Base-by-base conservation (phyloP, 306 rosid species). In the Lupinus albus region DNA sequence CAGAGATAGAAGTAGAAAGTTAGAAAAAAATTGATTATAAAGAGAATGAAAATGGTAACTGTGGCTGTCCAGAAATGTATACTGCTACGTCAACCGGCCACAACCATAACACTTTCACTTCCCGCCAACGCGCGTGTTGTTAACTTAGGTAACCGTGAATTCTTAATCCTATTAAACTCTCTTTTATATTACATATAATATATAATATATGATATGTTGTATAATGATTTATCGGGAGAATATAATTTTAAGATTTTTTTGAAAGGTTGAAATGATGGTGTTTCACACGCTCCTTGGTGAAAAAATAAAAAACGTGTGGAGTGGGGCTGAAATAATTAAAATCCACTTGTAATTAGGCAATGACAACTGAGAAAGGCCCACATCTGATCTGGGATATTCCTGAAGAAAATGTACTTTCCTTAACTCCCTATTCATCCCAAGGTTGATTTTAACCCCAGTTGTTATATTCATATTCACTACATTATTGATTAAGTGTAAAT, bases 51-150 rank as follows among this genome's bases (percentile, higher is more conserved):
- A 2, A 25, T 25, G 30, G 30, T 63, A 53, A 5, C 39, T 35
- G 48, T 7, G 67, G 46, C 41, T 36, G 35, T 41, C 30, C 44
- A 11, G 42, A 32, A 46, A 72, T 48, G 83, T 36, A 2, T 72
- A 74, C 74, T 80, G 76, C 38, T 79, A 38, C 71, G 83, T 80
- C 84, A 80, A 71, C 87, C 57, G n/a, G 46, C 51, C 11, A 8
- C 51, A 15, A 10, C 49, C n/a, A 13, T 4, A 59, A 44, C 53
- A 13, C 36, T 48, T 50, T 68, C 64, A 76, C 82, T 70, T 44
- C 42, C 74, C 39, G 6, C 4, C 11, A 57, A n/a, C 35, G 76
- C 80, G 82, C 78, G 82, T 79, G 69, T 2, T 79, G 69, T 42
- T 11, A 42, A 11, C 47, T 42, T 9, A 12, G n/a, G n/a, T n/a